Conservation (phyloP, 345 rosid species). For the Dipteronia dyeriana region DNA sequence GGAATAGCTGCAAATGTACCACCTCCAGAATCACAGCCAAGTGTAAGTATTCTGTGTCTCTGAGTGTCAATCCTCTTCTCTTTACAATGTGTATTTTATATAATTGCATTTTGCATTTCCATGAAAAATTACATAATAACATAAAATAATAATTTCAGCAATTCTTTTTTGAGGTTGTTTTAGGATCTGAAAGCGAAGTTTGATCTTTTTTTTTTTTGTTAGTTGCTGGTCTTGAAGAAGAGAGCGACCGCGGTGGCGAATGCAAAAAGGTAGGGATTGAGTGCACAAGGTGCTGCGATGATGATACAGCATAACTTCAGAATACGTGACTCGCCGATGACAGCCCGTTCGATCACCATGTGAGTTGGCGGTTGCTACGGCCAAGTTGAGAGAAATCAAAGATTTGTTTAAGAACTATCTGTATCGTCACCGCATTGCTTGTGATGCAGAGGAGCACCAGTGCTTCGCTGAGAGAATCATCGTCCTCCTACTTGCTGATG, state of each 20-base stretch:
- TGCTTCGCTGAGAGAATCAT: conserved; percentile 24
- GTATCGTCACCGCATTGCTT: conserved; percentile 14
- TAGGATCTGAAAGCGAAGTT: no score
- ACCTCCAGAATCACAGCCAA: conserved; percentile 70
- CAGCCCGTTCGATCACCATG: conserved; percentile 10
- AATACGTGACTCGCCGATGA: conserved; percentile 7
- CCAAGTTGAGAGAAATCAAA: conserved; percentile 22
- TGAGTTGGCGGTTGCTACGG: conserved; percentile 18
- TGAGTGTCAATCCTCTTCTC: neutral
- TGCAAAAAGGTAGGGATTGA: neutral
- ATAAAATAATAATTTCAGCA: no score
- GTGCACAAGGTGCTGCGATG: neutral
- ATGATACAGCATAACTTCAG: neutral
- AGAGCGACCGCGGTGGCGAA: neutral
- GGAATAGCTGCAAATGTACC: conserved; percentile 63
- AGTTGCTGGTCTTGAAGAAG: neutral
- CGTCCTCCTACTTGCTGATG: conserved; percentile 14
- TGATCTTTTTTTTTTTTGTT: no score
- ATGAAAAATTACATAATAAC: no score
- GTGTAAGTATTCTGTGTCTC: conserved; percentile 48
- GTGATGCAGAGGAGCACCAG: conserved; percentile 16
- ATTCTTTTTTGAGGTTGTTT: no score
- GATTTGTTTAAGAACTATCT: conserved; percentile 6
- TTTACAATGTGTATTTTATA: no score
- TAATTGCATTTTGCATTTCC: no score